Percentiles rank a stretch among this genome's conserved stretches.
Evolutionary conservation across 1,139 yeast species (phyloP).

Genomic region (Meyerozyma carpophila): DNA sequence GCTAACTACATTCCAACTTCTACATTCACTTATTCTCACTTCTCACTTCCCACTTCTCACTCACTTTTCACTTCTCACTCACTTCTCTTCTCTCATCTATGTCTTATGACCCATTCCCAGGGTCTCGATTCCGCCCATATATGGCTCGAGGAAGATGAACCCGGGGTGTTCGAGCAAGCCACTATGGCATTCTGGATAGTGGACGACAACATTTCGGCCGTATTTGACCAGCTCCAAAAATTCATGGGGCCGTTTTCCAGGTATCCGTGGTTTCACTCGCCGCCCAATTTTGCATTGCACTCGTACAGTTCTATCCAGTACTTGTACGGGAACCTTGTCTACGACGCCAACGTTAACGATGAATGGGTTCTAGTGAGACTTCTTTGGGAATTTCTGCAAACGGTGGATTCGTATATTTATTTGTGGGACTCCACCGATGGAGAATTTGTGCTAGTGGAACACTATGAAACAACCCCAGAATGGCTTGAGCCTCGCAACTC

Average conservation of each 20-base stretch:
- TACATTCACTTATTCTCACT: too few species aligned
- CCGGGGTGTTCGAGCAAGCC: not conserved
- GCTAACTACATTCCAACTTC: too few species aligned
- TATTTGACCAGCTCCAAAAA: not conserved
- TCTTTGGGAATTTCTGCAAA: not conserved
- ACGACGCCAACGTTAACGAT: not conserved
- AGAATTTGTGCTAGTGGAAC: not conserved
- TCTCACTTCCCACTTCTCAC: not conserved
- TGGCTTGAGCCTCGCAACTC: not conserved
- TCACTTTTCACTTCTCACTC: not conserved
- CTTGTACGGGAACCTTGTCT: not conserved
- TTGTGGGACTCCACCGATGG: conserved; percentile 1
- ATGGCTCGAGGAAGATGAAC: not conserved
- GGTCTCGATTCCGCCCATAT: conserved; percentile 4
- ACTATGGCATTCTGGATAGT: not conserved
- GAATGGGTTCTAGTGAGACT: not conserved
- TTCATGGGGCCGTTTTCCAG: not conserved
- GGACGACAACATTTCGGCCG: not conserved
- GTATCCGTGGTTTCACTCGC: not conserved
- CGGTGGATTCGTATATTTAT: not conserved
- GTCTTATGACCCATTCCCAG: not conserved
- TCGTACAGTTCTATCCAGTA: not conserved
- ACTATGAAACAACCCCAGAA: not conserved
- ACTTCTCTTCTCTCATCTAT: not conserved
- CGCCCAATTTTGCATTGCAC: not conserved